Evolutionary conservation across 164 flowering plant genomes (phyloP), one percentile per base, ranked within the genome.

Genomic region (Magnolia kwangsiensis): DNA sequence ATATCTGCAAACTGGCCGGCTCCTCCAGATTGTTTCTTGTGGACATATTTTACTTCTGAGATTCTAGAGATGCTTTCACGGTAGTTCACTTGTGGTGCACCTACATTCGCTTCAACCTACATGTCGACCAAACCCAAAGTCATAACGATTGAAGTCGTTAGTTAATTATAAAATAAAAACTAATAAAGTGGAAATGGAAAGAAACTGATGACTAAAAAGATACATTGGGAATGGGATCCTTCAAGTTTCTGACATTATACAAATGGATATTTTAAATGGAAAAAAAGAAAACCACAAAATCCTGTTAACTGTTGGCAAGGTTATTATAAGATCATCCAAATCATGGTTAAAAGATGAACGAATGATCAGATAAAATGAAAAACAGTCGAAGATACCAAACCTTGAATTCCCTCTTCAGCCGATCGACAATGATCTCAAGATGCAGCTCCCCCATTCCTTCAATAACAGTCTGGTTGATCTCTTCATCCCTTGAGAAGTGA

Each of bases 371-470:
- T 16, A 49, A 49, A 67, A 55, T 13, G 19, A 16, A 50, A 31
- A 69, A 8, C 18, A 58, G 24, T 68, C n/a, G n/a, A 31, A 69
- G n/a, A 58, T 14, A 29, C 31, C 63, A 23, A 72, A 95, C 99
- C 95, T 94, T 94, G 76, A 78, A 96, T 82, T 96, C 99, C 77
- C 99, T 87, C 85, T 92, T 92, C 51, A 96, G 93, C 45, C 99
- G 84, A 79, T 96, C 99, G 21, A 96, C 97, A 66, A 96, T 94
- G 73, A 96, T 96, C 81, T 96, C 99, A 71, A 96, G 98, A 85
- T 96, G 99, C 82, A 96, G 84, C 81, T 96, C 99, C 74, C 99
- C 99, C 98, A 96, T 96, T 67, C 99, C 99, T 85, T 94, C 97
- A 79, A 94, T 96, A 74, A 96, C 95, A 1, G 98, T 96, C 83